Base-by-base conservation (phyloP, 2,329 filamentous ascomycete genomes). In the Aureobasidium sp. region DNA sequence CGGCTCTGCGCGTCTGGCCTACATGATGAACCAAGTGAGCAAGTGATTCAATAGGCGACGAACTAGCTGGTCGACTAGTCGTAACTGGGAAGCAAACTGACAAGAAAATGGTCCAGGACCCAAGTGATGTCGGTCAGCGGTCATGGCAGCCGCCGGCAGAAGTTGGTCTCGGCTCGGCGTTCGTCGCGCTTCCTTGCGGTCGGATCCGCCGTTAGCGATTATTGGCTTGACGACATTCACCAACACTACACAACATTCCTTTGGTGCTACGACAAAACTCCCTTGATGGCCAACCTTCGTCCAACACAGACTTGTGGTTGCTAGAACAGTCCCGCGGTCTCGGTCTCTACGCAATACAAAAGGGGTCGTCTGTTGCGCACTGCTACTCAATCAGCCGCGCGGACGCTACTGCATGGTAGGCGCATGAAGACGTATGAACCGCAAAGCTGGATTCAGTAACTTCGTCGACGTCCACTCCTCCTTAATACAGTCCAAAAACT, bases 1-100 rank as follows among this genome's bases (percentile, higher is more conserved):
- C 48, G 49, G 48, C 16, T 9, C 30, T 30, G 21, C 8, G 29
- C 55, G 29, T 21, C 11, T 39, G 34, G 36, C 48, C 49, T 61
- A 54, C 48, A 54, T 54, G 32, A 11, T 48, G 54, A 36, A 45
- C 25, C 9, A 36, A 39, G 49, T 61, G 59, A 61, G 59, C 39
- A 54, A 53, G 29, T 37, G 37, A n/a, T 44, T 5, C 27, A 39
- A 61, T 30, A 61, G 39, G 49, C 16, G 21, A 49, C n/a, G 39
- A 41, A 37, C 59, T 36, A 52, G 34, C 25, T 25, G 36, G 27
- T 34, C 5, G 36, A 52, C 58, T 60, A 57, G 53, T 45, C 25
- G 30, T 39, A 21, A 32, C 32, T 34, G 32, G 29, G 53, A 11
- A 48, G 41, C 48, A 25, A n/a, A 58, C 54, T 58, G 25, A 58